These are phyloP conservation scores for Aspergillus hiratsukae DNA, from an alignment of 2,329 filamentous ascomycete species.

Conservation along the genomic window DNA sequence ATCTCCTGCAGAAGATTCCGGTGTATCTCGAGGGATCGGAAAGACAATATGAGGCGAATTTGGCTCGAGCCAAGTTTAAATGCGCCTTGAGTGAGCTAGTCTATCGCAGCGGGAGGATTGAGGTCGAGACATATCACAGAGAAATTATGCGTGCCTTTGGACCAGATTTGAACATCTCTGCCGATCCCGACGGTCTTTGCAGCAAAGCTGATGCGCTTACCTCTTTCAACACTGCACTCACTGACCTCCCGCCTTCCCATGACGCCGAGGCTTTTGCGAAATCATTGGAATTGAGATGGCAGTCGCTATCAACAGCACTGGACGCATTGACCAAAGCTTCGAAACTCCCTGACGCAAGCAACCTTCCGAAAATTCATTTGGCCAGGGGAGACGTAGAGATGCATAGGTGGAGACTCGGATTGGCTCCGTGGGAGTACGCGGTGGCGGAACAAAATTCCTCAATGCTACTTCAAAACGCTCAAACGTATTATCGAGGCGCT, in stretches of 20 bases:
- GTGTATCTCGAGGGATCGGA: slow-evolving; percentile 46
- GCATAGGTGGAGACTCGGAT: slow-evolving; percentile 49
- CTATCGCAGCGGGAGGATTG: slow-evolving; percentile 49
- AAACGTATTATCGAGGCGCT: slow-evolving; percentile 55
- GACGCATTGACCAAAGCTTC: slow-evolving; percentile 48
- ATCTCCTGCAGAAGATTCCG: slow-evolving; percentile 52
- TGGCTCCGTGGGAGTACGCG: slow-evolving; percentile 40
- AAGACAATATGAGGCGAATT: slow-evolving; percentile 47
- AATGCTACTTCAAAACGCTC: slow-evolving; percentile 52
- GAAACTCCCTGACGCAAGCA: slow-evolving; percentile 48
- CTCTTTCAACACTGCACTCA: slow-evolving; percentile 48
- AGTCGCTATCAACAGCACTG: slow-evolving; percentile 49
- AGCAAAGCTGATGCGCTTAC: slow-evolving; percentile 55
- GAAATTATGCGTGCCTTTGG: slow-evolving; percentile 41
- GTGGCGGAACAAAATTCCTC: slow-evolving; percentile 42
- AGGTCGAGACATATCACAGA: slow-evolving; percentile 50
- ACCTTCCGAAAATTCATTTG: slow-evolving; percentile 51
- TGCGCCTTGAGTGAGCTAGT: slow-evolving; percentile 54
- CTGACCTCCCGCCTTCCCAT: slow-evolving; percentile 27
- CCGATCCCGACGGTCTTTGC: slow-evolving; percentile 48
- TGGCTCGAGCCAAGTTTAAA: slow-evolving; percentile 55
- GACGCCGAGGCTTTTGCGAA: slow-evolving; percentile 27
- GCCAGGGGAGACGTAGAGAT: slow-evolving; percentile 54
- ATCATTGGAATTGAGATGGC: slow-evolving; percentile 45
- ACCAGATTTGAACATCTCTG: slow-evolving; percentile 36